These are phyloP conservation scores for Phytophthora foliorum DNA, from an alignment of 352 stramenopile species.

Conservation along the genomic window DNA sequence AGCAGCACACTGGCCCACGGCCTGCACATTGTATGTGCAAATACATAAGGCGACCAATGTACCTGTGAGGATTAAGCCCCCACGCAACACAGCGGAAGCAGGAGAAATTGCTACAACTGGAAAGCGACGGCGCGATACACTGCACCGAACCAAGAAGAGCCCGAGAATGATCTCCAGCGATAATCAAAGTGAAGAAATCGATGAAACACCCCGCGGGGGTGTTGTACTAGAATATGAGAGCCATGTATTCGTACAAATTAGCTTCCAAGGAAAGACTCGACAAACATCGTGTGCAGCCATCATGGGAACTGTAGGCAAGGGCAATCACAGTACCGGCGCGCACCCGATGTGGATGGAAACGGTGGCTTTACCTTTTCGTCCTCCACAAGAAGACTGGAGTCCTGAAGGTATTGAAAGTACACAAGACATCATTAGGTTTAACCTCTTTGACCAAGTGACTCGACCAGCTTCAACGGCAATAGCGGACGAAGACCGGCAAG, in stretches of 20 bases:
- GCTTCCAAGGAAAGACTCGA: slow-evolving; percentile 83
- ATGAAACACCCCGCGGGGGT: slow-evolving; percentile 20
- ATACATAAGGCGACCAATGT: slow-evolving; percentile 84
- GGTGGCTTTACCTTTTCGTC: slow-evolving; percentile 87
- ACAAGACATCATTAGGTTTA: slow-evolving; percentile 85
- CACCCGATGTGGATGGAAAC: slow-evolving; percentile 95
- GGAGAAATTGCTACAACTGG: slow-evolving; percentile 15
- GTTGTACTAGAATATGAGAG: slow-evolving; percentile 43
- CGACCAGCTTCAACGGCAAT: slow-evolving; percentile 17
- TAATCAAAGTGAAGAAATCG: slow-evolving; percentile 22
- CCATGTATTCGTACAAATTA: slow-evolving; percentile 84
- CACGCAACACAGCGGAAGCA: slow-evolving; percentile 17
- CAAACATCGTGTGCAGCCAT: slow-evolving; percentile 61
- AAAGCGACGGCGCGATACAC: slow-evolving; percentile 23
- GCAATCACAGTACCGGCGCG: slow-evolving; percentile 15
- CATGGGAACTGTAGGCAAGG: slow-evolving; percentile 16
- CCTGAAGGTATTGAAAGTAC: slow-evolving; percentile 73
- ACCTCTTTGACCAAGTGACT: slow-evolving; percentile 92
- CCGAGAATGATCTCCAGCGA: slow-evolving; percentile 12
- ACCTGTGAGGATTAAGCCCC: slow-evolving; percentile 57
- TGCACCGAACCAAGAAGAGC: slow-evolving; percentile 37
- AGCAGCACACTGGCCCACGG: slow-evolving; percentile 58
- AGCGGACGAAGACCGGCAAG: slow-evolving; percentile 46
- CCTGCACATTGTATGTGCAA: slow-evolving; percentile 87
- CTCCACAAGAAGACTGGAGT: slow-evolving; percentile 86